These are phyloP conservation scores for Calvatia gigantea DNA, from an alignment of 768 basidiomycete species.

Conservation along the genomic window DNA sequence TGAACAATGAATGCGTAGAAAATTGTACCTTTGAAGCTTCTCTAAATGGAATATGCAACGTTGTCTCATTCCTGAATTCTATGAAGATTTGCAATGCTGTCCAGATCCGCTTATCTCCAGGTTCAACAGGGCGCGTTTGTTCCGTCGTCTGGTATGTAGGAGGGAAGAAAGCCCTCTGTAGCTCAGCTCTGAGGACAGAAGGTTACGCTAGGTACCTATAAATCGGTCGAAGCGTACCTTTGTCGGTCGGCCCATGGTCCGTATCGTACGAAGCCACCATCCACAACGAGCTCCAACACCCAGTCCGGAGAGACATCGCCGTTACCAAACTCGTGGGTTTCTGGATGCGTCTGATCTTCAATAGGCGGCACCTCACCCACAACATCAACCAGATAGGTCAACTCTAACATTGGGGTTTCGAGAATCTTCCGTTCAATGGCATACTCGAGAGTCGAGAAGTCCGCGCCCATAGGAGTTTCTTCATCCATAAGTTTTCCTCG, in stretches of 20 bases:
- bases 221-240: slow-evolving; percentile 40
- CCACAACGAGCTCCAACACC: slow-evolving; percentile 84
- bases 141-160: slow-evolving; percentile 64
- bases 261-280: slow-evolving; percentile 73
- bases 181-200: slow-evolving; percentile 46
- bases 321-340: slow-evolving; percentile 50
- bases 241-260: slow-evolving; percentile 98
- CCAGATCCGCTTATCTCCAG: slow-evolving; percentile 83
- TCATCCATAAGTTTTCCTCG: slow-evolving; percentile 36
- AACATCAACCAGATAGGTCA: slow-evolving; percentile 85
- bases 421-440: slow-evolving; percentile 83
- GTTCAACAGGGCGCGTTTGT: slow-evolving; percentile 53
- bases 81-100: slow-evolving; percentile 78
- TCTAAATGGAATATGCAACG: slow-evolving; percentile 82
- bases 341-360: slow-evolving; percentile 9
- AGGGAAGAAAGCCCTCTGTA: slow-evolving; percentile 86
- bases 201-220: slow-evolving; percentile 5
- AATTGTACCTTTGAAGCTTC: slow-evolving; percentile 77
- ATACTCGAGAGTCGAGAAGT: slow-evolving; percentile 69
- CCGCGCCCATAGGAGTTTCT: slow-evolving; percentile 50
- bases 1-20: not conserved
- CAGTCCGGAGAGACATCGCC: slow-evolving; percentile 88
- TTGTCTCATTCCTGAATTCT: slow-evolving; percentile 75
- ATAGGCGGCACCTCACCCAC: slow-evolving; percentile 68
- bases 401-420: slow-evolving; percentile 71